phyloP scores from a whole-genome alignment of 2,329 filamentous ascomycete genomes.

The Botrytis sinoallii region DNA sequence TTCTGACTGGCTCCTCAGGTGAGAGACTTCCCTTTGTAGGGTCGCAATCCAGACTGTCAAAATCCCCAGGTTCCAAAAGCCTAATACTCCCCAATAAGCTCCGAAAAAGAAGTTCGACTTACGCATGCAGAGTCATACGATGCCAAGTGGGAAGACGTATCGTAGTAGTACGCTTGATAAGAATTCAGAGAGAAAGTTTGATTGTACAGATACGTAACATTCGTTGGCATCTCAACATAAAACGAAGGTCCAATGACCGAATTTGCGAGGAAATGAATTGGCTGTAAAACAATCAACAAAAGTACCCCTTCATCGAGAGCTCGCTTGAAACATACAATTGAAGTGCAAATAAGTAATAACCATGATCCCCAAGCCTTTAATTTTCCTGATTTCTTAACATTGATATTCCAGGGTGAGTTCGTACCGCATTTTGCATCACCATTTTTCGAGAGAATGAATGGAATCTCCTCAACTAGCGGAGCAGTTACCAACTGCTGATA shows the following conservation, averaged over 20 bases:
- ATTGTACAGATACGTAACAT: background rate
- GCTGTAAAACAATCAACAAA: conserved; percentile 18
- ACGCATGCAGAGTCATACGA: conserved; percentile 18
- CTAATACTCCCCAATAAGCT: no score
- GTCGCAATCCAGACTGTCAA: background rate
- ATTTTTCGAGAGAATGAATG: conserved; percentile 25
- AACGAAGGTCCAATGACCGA: conserved; percentile 28
- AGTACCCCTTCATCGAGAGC: background rate
- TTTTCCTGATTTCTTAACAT: conserved; percentile 27
- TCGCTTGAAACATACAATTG: conserved; percentile 22
- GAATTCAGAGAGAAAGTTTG: background rate
- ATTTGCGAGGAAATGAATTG: conserved; percentile 30
- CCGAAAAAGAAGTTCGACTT: background rate
- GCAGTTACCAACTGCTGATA: conserved; percentile 30
- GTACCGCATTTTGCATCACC: conserved; percentile 28
- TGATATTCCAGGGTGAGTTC: conserved; percentile 27
- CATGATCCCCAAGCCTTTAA: conserved; percentile 25
- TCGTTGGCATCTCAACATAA: conserved; percentile 25
- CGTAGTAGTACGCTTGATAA: background rate
- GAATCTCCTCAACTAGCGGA: conserved; percentile 24
- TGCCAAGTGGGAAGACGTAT: background rate
- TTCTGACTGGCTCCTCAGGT: no score
- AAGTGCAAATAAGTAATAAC: conserved; percentile 27
- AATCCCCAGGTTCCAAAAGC: background rate
- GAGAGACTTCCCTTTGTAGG: background rate